Percentiles rank a stretch among this genome's conserved stretches.
These are phyloP conservation scores for Tylopilus sp. DNA, from an alignment of 1,284 basidiomycete species.

Conservation along the genomic window DNA sequence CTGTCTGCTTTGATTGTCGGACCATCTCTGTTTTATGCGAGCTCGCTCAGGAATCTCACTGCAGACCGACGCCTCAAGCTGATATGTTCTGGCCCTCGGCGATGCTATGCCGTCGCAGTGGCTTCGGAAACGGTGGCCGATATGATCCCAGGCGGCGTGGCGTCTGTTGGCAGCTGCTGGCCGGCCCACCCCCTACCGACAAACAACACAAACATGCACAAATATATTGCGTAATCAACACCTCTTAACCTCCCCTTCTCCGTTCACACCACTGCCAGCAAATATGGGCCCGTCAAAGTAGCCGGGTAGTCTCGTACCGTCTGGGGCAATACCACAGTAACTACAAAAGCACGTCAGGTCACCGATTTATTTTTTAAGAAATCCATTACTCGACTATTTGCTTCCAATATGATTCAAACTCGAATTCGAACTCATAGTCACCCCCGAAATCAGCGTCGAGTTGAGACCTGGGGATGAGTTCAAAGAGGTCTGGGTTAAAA, in stretches of 20 bases:
- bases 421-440: conserved; percentile 72
- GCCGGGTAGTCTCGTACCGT: conserved; percentile 49
- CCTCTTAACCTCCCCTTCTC: neutral
- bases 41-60: conserved; percentile 21
- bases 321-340: conserved; percentile 56
- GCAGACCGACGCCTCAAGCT: neutral
- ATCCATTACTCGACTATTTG: conserved; percentile 60
- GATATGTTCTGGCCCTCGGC: conserved; percentile 5
- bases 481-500: conserved; percentile 80
- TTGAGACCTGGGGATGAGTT: conserved; percentile 72
- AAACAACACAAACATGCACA: conserved; percentile 18
- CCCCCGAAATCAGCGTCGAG: conserved; percentile 85
- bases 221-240: conserved; percentile 25
- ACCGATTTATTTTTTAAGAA: neutral
- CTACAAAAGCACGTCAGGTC: conserved; percentile 33
- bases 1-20: conserved; percentile 35
- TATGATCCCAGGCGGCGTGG: conserved; percentile 25
- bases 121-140: conserved; percentile 28
- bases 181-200: neutral
- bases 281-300: conserved; percentile 27
- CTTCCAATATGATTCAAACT: conserved; percentile 76
- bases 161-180: conserved; percentile 18
- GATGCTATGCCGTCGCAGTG: conserved; percentile 14
- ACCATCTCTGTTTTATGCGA: conserved; percentile 24
- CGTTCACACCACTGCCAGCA: neutral